phyloP scores from a whole-genome alignment of 2,329 filamentous ascomycete species.

The Cadophora malorum region DNA sequence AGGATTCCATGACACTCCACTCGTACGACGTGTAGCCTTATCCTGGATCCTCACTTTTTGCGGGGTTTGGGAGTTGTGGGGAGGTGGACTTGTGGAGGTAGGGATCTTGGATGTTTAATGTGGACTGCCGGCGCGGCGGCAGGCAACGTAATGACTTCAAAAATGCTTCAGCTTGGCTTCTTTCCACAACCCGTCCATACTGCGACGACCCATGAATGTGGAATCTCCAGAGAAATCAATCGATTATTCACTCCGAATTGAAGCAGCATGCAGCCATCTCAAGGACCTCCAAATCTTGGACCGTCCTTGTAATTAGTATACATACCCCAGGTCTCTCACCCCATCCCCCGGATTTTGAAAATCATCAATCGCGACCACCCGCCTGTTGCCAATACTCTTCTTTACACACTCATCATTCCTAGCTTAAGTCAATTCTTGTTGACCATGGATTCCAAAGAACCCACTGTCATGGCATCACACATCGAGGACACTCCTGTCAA shows the following conservation, averaged over 20 bases:
- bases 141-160: neutral
- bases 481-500: neutral
- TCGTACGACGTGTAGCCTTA: neutral
- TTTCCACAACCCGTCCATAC: neutral
- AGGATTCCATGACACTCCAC: neutral
- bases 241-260: neutral
- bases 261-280: neutral
- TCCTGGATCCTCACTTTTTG: neutral
- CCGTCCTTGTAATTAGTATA: neutral
- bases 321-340: slow-evolving; percentile 5
- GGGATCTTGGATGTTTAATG: neutral
- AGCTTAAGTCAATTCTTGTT: neutral
- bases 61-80: neutral
- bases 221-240: neutral
- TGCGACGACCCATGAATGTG: neutral
- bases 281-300: neutral
- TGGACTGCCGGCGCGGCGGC: neutral
- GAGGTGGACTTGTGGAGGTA: neutral
- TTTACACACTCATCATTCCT: neutral
- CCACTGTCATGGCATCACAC: slow-evolving; percentile 6
- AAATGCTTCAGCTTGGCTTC: neutral
- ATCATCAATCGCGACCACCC: neutral
- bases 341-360: slow-evolving; percentile 8
- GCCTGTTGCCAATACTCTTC: neutral
- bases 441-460: slow-evolving; percentile 16